A percentile compares a stretch with the other conserved stretches of the same genome.
These are phyloP conservation scores for Candida oleophila DNA, from an alignment of 805 yeast genomes.

Conservation along the genomic window DNA sequence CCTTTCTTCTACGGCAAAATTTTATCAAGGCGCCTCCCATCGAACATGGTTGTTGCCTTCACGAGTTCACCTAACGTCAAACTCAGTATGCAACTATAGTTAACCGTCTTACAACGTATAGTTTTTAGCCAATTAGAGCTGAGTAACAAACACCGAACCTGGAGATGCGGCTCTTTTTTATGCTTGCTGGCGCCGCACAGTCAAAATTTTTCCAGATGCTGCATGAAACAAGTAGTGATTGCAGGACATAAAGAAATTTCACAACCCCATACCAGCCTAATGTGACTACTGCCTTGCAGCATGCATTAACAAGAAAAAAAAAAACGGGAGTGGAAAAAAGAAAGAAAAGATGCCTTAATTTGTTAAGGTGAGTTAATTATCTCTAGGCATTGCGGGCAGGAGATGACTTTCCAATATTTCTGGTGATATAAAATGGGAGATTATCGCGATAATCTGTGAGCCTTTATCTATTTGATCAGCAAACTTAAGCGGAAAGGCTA, in stretches of 20 bases:
- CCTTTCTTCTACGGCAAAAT: not conserved
- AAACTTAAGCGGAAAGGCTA: not conserved
- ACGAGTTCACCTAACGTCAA: too few relatives aligned
- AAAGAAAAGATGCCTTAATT: not conserved
- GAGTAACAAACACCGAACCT: not conserved
- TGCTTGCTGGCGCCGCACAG: not conserved
- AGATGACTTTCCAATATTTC: too few relatives aligned
- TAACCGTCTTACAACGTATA: too few relatives aligned
- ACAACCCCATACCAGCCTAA: too few relatives aligned
- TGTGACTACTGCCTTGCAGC: too few relatives aligned
- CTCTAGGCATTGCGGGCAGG: too few relatives aligned
- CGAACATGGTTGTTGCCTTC: too few relatives aligned
- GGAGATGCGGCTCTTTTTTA: not conserved
- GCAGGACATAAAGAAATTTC: too few relatives aligned
- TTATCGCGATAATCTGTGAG: not conserved
- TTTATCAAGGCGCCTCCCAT: not conserved
- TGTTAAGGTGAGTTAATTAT: too few relatives aligned
- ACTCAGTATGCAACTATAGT: too few relatives aligned
- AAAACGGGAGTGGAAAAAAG: not conserved
- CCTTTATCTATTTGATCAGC: slow-evolving; percentile 4
- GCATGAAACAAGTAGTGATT: not conserved
- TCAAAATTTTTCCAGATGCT: not conserved
- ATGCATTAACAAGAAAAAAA: not conserved
- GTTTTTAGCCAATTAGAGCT: not conserved
- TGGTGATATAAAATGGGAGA: not conserved